Conservation (phyloP, 345 rosid genomes). For the Hibiscus mutabilis region DNA sequence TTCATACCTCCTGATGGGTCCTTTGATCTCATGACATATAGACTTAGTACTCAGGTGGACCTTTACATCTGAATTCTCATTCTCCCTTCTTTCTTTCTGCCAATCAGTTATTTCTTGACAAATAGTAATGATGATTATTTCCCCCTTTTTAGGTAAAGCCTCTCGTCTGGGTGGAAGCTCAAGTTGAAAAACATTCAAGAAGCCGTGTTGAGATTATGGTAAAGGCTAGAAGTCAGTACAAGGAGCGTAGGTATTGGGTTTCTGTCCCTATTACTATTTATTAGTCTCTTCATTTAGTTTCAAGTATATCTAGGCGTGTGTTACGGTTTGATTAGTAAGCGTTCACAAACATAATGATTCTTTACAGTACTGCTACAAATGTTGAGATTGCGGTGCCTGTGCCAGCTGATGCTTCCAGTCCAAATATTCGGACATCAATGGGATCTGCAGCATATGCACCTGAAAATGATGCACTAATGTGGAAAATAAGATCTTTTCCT, state of each 20-base stretch:
- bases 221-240: constrained; percentile 87
- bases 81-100: background rate
- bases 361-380: constrained; percentile 61
- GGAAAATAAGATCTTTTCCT: constrained; percentile 80
- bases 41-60: constrained; percentile 90
- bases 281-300: too few species aligned
- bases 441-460: constrained; percentile 87
- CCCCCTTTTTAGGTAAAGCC: constrained; percentile 61
- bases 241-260: constrained; percentile 72
- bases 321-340: background rate
- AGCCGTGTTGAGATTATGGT: constrained; percentile 85
- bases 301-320: background rate
- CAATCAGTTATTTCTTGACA: background rate
- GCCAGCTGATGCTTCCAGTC: constrained; percentile 81
- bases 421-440: constrained; percentile 79
- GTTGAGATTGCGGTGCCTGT: constrained; percentile 65
- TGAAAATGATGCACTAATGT: constrained; percentile 60
- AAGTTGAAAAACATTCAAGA: constrained; percentile 87
- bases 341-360: constrained; percentile 6
- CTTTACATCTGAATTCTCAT: background rate
- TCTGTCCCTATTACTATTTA: background rate
- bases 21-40: constrained; percentile 95
- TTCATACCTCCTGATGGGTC: constrained; percentile 97
- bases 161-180: constrained; percentile 92
- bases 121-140: background rate